Evolutionary conservation across 192 early-diverging fungal species (phyloP), one percentile per base, ranked within the genome.

Genomic region (Hyaloraphidium curvatum): DNA sequence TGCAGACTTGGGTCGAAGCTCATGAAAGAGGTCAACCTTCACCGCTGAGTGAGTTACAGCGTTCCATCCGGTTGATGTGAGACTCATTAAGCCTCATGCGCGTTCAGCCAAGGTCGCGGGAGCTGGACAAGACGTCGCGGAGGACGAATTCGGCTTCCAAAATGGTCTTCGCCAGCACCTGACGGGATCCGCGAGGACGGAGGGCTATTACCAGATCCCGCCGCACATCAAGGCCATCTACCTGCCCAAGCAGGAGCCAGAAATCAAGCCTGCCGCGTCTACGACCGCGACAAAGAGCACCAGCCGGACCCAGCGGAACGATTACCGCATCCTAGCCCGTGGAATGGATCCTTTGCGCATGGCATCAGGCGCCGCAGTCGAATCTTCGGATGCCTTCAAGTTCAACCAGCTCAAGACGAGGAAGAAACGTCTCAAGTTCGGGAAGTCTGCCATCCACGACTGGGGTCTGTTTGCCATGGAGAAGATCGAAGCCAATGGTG

Each of bases 391-490:
- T 63, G 70, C 84, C 1, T 65, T 89, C 53, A 83, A 85, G 55
- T 94, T 92, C 63, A 89, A 89, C 55, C 88, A 91, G 67, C 79
- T 99, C 50, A 91, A 91, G 58, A 76, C 74, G 17, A 82, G 91
- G 2, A 87, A 84, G 54, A 92, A 94, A 64, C 72, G 83, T 41
- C 76, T 99, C 30, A 76, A 77, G 28, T 96, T 99, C 64, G 86
- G 83, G 2, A 86, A 85, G 60, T 84, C 80, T n/a, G 73, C 78
- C 16, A 99, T 99, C 61, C 96, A 99, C 67, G 89, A 96, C 68
- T 94, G 87, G 91, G 96, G 96, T 0, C 66, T 97, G 56, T 99
- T 93, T 80, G 89, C 96, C 3, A 71, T 80, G 53, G 91, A 94
- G 63, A 75, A 74, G n/a, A 95, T 99, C 54, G 82, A 84, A 58